Base-by-base conservation (phyloP, 768 basidiomycete genomes). In the Postia placenta region DNA sequence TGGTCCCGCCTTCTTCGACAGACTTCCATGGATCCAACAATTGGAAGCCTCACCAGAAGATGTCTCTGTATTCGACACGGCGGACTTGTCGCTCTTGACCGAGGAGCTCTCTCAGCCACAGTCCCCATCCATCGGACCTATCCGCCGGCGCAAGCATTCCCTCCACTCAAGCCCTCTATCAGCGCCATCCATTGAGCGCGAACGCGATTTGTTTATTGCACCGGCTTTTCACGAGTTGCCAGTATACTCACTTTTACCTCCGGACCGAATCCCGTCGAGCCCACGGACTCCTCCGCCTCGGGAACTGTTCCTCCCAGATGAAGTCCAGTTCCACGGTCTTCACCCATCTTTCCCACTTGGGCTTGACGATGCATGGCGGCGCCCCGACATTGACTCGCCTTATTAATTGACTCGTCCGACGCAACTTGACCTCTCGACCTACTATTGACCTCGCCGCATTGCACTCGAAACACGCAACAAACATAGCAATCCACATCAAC, bases 1-100 rank as follows among this genome's bases (percentile, higher is more conserved):
- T 3, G 47, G 52, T 24, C 63, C 67, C 1, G 50, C 70, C 40
- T 55, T 68, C 37, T 83, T 86, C 60, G 84, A 86, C 67, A 68
- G 73, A 23, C 74, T 87, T 9, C 81, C 84, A 3, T 87, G 84
- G 83, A 80, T 83, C 45, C 71, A 81, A 22, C 71, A 76, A 6
- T 67, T 85, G 43, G 78, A 85, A 45, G 51, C 65, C 45, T 52
- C 75, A 5, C 68, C 74, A 12, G 69, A 75, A 45, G 56, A 58
- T 49, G 48, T 68, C 56, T 68, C 71, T 57, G 66, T 66, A 15
- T 72, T 71, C 60, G 80, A 85, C 56, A 76, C 83, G 51, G 82
- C 83, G 47, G 83, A 85, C 65, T 75, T 85, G 38, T 84, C 83
- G 1, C 77, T 81, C 52, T 58, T 83, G 58, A 39, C 61, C 40